Conservation (phyloP, 192 early-diverging fungal genomes). For the Phlyctochytrium bullatum region DNA sequence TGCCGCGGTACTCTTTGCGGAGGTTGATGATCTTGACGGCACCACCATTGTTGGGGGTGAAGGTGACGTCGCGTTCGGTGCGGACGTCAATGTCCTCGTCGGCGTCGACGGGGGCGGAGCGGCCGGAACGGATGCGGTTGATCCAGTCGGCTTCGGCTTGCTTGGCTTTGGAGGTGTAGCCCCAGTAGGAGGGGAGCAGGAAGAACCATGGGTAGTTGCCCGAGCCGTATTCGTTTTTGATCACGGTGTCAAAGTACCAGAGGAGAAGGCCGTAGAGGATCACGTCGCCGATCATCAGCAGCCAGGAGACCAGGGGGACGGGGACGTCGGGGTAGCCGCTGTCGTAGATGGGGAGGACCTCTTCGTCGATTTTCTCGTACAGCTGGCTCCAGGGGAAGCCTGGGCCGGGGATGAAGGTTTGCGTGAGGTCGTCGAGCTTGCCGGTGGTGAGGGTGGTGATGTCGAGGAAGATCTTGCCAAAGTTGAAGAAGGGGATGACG, state of each 20-base stretch:
- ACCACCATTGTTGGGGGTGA: slow-evolving; percentile 10
- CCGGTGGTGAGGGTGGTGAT: slow-evolving; percentile 62
- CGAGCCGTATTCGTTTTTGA: slow-evolving; percentile 74
- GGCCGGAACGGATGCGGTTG: not conserved
- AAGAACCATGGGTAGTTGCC: slow-evolving; percentile 58
- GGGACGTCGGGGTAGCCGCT: slow-evolving; percentile 53
- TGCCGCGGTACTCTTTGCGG: slow-evolving; percentile 42
- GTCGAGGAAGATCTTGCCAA: slow-evolving; percentile 67
- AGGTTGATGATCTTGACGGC: slow-evolving; percentile 49
- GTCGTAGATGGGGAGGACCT: slow-evolving; percentile 44
- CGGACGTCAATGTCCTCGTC: slow-evolving; percentile 26
- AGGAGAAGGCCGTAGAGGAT: slow-evolving; percentile 57
- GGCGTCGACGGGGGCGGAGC: not conserved
- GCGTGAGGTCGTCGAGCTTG: slow-evolving; percentile 45
- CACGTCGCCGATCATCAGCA: slow-evolving; percentile 65
- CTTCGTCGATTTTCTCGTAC: slow-evolving; percentile 41
- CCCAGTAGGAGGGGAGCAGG: slow-evolving; percentile 68
- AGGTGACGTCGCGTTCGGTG: slow-evolving; percentile 1
- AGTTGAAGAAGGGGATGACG: slow-evolving; percentile 40
- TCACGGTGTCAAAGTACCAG: slow-evolving; percentile 74
- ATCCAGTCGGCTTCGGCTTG: slow-evolving; percentile 41
- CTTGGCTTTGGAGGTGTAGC: slow-evolving; percentile 30
- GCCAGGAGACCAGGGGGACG: slow-evolving; percentile 58
- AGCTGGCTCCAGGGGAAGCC: slow-evolving; percentile 56
- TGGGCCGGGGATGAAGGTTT: slow-evolving; percentile 65